Conservation (phyloP, 331 rosid species). For the Spiraea crenata region DNA sequence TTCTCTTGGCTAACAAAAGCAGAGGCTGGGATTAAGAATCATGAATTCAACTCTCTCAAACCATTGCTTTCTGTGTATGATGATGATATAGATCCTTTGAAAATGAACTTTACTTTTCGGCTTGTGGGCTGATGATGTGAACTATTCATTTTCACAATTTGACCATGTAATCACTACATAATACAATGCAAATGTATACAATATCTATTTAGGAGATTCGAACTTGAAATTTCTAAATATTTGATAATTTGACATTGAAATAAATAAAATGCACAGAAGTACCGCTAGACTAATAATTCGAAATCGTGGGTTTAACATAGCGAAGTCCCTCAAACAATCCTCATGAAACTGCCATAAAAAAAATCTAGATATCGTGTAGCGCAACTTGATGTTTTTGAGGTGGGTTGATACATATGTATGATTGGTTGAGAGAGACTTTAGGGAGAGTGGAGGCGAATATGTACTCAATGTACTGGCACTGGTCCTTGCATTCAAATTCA, state of each 20-base stretch:
- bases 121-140: background rate
- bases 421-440: constrained; percentile 28
- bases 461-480: constrained; percentile 13
- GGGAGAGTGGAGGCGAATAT: constrained; percentile 31
- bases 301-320: too few species aligned
- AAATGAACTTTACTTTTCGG: too few species aligned
- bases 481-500: constrained; percentile 24
- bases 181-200: too few species aligned
- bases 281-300: too few species aligned
- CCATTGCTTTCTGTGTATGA: background rate
- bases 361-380: constrained; percentile 1
- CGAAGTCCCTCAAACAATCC: background rate
- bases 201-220: too few species aligned
- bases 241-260: too few species aligned
- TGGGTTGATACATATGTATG: constrained; percentile 6
- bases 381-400: background rate
- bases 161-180: background rate
- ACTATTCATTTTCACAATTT: background rate
- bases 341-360: background rate
- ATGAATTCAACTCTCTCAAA: background rate
- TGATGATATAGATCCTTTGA: too few species aligned
- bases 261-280: too few species aligned
- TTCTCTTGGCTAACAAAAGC: constrained; percentile 5
- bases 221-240: too few species aligned
- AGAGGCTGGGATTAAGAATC: background rate